Base-by-base conservation (phyloP, 2,329 filamentous ascomycete genomes). In the Colletotrichum agaves region DNA sequence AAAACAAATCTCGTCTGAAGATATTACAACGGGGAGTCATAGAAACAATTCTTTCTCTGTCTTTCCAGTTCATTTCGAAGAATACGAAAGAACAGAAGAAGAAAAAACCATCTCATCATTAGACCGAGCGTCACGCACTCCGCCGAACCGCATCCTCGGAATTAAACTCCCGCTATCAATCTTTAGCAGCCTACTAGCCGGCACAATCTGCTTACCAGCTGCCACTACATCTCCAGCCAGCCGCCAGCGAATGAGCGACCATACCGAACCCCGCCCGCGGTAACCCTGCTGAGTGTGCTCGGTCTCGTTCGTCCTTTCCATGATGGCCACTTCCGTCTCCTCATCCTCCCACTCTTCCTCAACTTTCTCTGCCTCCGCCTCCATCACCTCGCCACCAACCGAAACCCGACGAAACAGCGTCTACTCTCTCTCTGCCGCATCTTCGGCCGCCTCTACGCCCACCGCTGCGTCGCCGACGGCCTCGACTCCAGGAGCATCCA, bases 271-370 rank as follows among this genome's bases (percentile, higher is more conserved):
- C 67, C 67, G 53, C 63, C 67, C 21, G 53, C 49, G 59, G 63
- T 53, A 63, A 39, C 63, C 63, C 63, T 56, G 53, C 17, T n/a
- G n/a, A n/a, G n/a, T n/a, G n/a, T n/a, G n/a, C n/a, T n/a, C n/a
- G n/a, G n/a, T n/a, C n/a, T 46, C 23, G 61, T 64, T 63, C 60
- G 59, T 69, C 50, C 56, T 55, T 69, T 66, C 59, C 67, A 70
- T 49, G 58, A 70, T 70, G 69, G 47, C 66, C 39, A 35, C 67
- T 37, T 37, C 35, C 7, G 35, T 37, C 50, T 65, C 61, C 52
- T 46, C 61, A 47, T 63, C 66, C 15, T 49, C 67, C 33, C 53
- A 67, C 27, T 57, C 61, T 49, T 27, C 67, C 15, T 53, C 63
- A 35, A 35, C 63, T 37, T 60, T 63, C 23, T 56, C 69, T 15